phyloP scores from a whole-genome alignment of 1,284 basidiomycete genomes.

The Mycena sp. region DNA sequence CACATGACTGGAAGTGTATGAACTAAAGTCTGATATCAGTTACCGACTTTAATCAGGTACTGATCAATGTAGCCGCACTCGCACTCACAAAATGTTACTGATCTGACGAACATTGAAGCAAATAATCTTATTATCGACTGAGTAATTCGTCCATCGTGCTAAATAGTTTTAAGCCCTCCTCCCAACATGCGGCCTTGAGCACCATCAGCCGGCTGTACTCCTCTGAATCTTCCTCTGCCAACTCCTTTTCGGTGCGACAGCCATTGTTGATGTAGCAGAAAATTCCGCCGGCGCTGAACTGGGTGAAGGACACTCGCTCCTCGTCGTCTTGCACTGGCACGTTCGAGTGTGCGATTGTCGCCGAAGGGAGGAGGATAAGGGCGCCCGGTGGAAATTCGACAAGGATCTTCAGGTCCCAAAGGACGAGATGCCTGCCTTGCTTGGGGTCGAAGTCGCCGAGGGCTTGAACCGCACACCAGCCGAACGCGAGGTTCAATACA shows the following conservation, averaged over 20 bases:
- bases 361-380: conserved; percentile 11
- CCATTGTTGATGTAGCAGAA: conserved; percentile 10
- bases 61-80: neutral
- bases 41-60: neutral
- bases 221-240: neutral
- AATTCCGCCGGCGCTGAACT: conserved; percentile 3
- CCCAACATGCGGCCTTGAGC: neutral
- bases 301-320: too few relatives aligned
- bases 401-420: conserved; percentile 9
- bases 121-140: neutral
- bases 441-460: conserved; percentile 4
- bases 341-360: conserved; percentile 3
- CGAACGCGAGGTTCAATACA: conserved; percentile 3
- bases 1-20: neutral
- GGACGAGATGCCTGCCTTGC: conserved; percentile 6
- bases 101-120: too few relatives aligned
- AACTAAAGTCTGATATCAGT: neutral
- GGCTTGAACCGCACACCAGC: conserved; percentile 3
- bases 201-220: too few relatives aligned
- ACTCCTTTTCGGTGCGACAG: neutral
- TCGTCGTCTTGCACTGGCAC: too few relatives aligned
- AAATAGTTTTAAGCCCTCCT: neutral
- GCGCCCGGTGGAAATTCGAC: conserved; percentile 6
- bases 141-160: conserved; percentile 3
- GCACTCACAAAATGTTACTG: neutral